These are phyloP conservation scores for Epichloe gansuensis DNA, from an alignment of 2,329 filamentous ascomycete species.

Conservation along the genomic window DNA sequence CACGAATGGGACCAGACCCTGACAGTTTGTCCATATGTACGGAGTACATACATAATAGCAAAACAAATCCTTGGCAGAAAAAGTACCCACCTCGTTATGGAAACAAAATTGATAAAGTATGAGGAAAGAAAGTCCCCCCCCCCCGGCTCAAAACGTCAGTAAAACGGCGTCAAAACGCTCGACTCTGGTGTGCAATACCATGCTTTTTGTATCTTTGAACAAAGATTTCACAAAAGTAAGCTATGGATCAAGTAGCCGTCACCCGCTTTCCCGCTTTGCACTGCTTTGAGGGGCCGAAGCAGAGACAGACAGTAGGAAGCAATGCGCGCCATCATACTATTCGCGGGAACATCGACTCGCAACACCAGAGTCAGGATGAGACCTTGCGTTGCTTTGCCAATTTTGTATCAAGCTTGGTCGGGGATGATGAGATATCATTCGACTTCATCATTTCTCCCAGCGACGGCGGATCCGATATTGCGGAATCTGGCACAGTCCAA, in stretches of 20 bases:
- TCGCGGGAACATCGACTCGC: background rate
- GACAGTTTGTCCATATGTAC: background rate
- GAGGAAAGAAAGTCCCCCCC: background rate
- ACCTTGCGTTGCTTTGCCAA: background rate
- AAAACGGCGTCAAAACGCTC: background rate
- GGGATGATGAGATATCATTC: constrained; percentile 3
- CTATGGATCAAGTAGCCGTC: background rate
- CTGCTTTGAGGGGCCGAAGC: background rate
- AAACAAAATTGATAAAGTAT: background rate
- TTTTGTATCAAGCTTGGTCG: background rate
- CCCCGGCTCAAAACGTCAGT: background rate
- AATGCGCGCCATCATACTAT: background rate
- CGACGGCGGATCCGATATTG: background rate
- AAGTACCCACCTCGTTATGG: background rate
- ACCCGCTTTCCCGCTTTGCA: background rate
- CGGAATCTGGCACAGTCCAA: background rate
- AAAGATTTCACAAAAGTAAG: background rate
- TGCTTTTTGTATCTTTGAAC: background rate
- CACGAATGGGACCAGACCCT: background rate
- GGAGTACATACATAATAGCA: background rate
- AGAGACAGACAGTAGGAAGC: no score
- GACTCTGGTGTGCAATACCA: background rate
- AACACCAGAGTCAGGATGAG: background rate
- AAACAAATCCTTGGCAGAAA: background rate
- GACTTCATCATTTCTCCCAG: background rate